phyloP scores from a whole-genome alignment of 2,329 filamentous ascomycete species.

The Aspergillus eucalypticola region DNA sequence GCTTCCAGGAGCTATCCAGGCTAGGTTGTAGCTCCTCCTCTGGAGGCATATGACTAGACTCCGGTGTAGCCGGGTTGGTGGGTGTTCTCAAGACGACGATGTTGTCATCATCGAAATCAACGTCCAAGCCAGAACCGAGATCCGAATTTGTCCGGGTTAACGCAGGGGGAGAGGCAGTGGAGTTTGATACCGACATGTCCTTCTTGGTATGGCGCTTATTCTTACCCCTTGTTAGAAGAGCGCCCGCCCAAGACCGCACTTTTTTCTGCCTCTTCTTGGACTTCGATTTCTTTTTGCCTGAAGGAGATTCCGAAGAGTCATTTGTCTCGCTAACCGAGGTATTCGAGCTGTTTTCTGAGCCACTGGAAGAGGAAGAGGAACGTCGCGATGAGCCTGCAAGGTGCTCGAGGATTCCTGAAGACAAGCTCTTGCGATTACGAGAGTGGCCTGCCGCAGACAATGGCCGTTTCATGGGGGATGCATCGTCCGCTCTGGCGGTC shows the following conservation, averaged over 20 bases:
- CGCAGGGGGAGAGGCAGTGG: slow-evolving; percentile 47
- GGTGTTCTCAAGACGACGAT: slow-evolving; percentile 50
- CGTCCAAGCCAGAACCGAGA: slow-evolving; percentile 44
- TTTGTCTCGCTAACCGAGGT: slow-evolving; percentile 30
- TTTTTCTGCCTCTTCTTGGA: slow-evolving; percentile 65
- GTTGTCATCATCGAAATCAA: slow-evolving; percentile 53
- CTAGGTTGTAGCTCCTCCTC: slow-evolving; percentile 21
- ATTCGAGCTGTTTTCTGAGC: slow-evolving; percentile 35
- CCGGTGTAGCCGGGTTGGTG: slow-evolving; percentile 38
- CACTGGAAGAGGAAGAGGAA: slow-evolving; percentile 33
- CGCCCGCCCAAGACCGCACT: slow-evolving; percentile 65
- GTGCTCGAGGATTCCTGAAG: slow-evolving; percentile 29
- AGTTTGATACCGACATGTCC: slow-evolving; percentile 38
- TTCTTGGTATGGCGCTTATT: slow-evolving; percentile 49
- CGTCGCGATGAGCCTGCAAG: slow-evolving; percentile 26
- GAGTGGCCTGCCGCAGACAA: slow-evolving; percentile 42
- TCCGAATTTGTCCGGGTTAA: slow-evolving; percentile 45
- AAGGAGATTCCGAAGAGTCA: slow-evolving; percentile 23
- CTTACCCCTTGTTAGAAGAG: slow-evolving; percentile 51
- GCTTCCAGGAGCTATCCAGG: slow-evolving; percentile 45
- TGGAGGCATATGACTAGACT: slow-evolving; percentile 21
- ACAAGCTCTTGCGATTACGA: slow-evolving; percentile 34
- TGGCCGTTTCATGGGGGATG: slow-evolving; percentile 38
- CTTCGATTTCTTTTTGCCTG: slow-evolving; percentile 38
- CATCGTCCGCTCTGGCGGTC: slow-evolving; percentile 19